These are phyloP conservation scores for Micractinium conductrix DNA, from an alignment of 139 green algal genomes.

Conservation along the genomic window DNA sequence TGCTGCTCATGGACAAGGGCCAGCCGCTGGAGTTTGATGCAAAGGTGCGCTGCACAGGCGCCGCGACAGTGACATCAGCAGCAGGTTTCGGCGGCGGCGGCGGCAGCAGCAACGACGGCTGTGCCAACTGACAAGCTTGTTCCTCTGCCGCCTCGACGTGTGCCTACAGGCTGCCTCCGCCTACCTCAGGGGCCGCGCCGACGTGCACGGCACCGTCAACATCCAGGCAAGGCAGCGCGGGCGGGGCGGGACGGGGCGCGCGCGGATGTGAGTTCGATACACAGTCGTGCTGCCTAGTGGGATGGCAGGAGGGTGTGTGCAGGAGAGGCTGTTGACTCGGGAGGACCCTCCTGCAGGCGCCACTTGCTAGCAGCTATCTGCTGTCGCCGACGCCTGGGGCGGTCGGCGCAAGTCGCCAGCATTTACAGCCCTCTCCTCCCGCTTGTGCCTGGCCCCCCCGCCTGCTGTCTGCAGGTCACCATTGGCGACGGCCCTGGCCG, in stretches of 20 bases:
- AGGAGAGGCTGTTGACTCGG: too few species aligned
- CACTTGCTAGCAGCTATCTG: not conserved
- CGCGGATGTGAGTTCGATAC: too few species aligned
- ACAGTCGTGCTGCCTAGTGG: not conserved
- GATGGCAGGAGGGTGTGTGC: not conserved
- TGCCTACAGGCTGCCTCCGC: slow-evolving; percentile 84
- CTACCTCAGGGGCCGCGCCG: slow-evolving; percentile 87
- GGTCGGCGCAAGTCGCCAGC: too few species aligned
- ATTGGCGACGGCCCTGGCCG: slow-evolving; percentile 67
- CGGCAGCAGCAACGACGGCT: too few species aligned
- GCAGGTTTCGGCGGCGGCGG: too few species aligned
- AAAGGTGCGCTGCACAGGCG: too few species aligned
- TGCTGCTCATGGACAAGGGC: slow-evolving; percentile 90
- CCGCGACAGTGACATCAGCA: too few species aligned
- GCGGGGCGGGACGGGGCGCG: too few species aligned
- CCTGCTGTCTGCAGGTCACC: not conserved
- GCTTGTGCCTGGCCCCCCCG: not conserved
- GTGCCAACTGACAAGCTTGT: too few species aligned
- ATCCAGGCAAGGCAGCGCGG: slow-evolving; percentile 41
- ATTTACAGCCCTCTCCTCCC: too few species aligned
- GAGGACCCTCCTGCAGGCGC: not conserved
- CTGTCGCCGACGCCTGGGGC: too few species aligned
- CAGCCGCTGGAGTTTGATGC: slow-evolving; percentile 96
- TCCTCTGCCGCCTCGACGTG: too few species aligned
- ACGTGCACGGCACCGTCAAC: slow-evolving; percentile 88